These are phyloP conservation scores for Phytopythium oedochilum DNA, from an alignment of 352 stramenopile species.

Conservation along the genomic window DNA sequence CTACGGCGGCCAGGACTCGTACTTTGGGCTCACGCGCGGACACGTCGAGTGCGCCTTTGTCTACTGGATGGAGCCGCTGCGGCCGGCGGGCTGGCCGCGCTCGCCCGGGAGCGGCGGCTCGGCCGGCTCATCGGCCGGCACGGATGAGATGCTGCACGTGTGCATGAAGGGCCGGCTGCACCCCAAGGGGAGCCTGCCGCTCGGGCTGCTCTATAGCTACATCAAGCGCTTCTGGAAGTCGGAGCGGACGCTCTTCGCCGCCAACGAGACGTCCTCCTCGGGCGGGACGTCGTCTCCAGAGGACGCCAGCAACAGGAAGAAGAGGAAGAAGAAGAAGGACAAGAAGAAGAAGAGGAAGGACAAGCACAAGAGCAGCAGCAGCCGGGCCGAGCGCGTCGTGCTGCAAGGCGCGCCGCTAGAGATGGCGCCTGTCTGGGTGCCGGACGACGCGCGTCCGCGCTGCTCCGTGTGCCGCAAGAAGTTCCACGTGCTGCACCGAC, in stretches of 20 bases:
- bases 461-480: slow-evolving; percentile 60
- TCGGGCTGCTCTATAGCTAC: slow-evolving; percentile 50
- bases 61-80: slow-evolving; percentile 56
- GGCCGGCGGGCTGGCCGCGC: too few relatives aligned
- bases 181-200: slow-evolving; percentile 54
- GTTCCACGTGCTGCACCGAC: slow-evolving; percentile 50
- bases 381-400: slow-evolving; percentile 13
- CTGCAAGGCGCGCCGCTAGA: slow-evolving; percentile 31
- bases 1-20: slow-evolving; percentile 57
- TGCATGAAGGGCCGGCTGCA: slow-evolving; percentile 53
- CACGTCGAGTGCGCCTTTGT: slow-evolving; percentile 59
- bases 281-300: background rate
- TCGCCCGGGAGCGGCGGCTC: too few relatives aligned
- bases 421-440: slow-evolving; percentile 59
- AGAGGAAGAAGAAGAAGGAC: slow-evolving; percentile 1
- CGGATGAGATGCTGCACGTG: slow-evolving; percentile 40
- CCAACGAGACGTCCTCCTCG: slow-evolving; percentile 11
- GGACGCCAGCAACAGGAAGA: background rate
- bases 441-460: slow-evolving; percentile 40
- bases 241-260: slow-evolving; percentile 28
- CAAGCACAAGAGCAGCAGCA: slow-evolving; percentile 21
- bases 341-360: slow-evolving; percentile 15
- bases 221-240: slow-evolving; percentile 57
- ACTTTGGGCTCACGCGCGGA: slow-evolving; percentile 65
- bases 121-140: background rate